Evolutionary conservation across 2,329 filamentous ascomycete species (phyloP).

Genomic region (Curvularia verruculosa): DNA sequence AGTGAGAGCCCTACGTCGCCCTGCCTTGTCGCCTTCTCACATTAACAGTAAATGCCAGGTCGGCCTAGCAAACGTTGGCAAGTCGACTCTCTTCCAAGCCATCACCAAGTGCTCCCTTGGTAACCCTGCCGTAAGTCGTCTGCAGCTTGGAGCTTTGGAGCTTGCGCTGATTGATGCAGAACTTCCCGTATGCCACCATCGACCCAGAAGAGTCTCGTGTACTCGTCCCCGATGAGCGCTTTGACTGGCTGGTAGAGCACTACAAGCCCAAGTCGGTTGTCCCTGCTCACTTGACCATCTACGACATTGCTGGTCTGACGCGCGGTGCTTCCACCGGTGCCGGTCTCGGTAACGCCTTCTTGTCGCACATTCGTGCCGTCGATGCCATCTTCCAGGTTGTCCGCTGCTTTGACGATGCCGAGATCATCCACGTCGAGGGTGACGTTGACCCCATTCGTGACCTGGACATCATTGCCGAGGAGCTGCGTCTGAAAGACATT

Average conservation of each 20-base stretch:
- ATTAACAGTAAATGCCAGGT: slow-evolving; percentile 68
- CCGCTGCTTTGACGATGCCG: slow-evolving; percentile 96
- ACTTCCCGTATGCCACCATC: slow-evolving; percentile 99
- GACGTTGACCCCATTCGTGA: slow-evolving; percentile 95
- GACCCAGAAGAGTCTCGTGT: slow-evolving; percentile 98
- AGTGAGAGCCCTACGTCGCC: slow-evolving; percentile 64
- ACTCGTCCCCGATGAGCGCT: slow-evolving; percentile 93
- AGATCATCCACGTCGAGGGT: slow-evolving; percentile 99
- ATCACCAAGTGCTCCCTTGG: slow-evolving; percentile 97
- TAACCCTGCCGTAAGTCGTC: slow-evolving; percentile 82
- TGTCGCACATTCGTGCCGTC: slow-evolving; percentile 97
- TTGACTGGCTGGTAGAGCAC: slow-evolving; percentile 92
- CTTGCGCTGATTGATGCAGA: slow-evolving; percentile 59
- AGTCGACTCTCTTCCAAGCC: slow-evolving; percentile 99
- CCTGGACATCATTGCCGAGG: slow-evolving; percentile 94
- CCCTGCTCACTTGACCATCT: slow-evolving; percentile 97
- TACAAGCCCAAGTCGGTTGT: slow-evolving; percentile 98
- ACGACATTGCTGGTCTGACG: slow-evolving; percentile 97
- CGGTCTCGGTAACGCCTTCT: slow-evolving; percentile 95
- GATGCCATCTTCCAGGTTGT: slow-evolving; percentile 98
- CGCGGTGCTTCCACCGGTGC: slow-evolving; percentile 95
- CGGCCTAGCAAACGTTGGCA: slow-evolving; percentile 98
- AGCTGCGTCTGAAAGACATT: slow-evolving; percentile 96
- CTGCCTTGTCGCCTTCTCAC: slow-evolving; percentile 43
- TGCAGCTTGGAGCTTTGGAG: not conserved